These are phyloP conservation scores for Agrocybe praecox DNA, from an alignment of 768 basidiomycete genomes.

Conservation along the genomic window DNA sequence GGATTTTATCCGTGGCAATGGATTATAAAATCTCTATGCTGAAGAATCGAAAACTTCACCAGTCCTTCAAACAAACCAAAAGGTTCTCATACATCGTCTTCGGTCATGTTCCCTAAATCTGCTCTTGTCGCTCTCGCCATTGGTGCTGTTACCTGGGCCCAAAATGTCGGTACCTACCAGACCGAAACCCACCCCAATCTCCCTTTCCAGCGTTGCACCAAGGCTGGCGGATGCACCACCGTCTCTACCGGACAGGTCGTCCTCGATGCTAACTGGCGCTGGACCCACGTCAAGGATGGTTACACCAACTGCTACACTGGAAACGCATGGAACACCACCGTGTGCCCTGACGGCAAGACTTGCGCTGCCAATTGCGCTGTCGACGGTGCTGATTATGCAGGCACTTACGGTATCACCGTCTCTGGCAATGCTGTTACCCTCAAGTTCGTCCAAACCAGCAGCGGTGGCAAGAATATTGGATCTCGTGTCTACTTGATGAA, in stretches of 20 bases:
- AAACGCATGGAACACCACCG: slow-evolving; percentile 7
- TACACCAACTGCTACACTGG: slow-evolving; percentile 13
- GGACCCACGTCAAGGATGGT: slow-evolving; percentile 6
- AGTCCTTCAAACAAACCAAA: neutral
- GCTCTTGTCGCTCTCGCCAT: slow-evolving; percentile 5
- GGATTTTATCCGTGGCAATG: neutral
- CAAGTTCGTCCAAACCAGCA: slow-evolving; percentile 6
- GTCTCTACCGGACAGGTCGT: slow-evolving; percentile 5
- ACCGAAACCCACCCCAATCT: slow-evolving; percentile 6
- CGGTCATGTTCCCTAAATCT: slow-evolving; percentile 9
- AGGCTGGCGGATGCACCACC: slow-evolving; percentile 6
- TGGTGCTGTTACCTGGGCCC: slow-evolving; percentile 1
- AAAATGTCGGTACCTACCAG: slow-evolving; percentile 2
- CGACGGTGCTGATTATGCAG: slow-evolving; percentile 9
- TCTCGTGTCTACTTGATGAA: slow-evolving; percentile 10
- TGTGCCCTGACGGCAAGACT: slow-evolving; percentile 2
- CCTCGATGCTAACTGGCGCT: slow-evolving; percentile 11
- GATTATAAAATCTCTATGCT: neutral
- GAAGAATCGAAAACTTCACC: neutral
- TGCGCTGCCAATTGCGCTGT: slow-evolving; percentile 12
- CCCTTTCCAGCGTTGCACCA: slow-evolving; percentile 12
- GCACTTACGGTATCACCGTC: slow-evolving; percentile 11
- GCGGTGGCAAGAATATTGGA: slow-evolving; percentile 5
- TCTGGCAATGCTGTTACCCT: slow-evolving; percentile 7
- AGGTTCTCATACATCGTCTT: neutral